Evolutionary conservation across 768 basidiomycete species (phyloP), one percentile per base, ranked within the genome.

Genomic region (Pulveroboletus sp.): DNA sequence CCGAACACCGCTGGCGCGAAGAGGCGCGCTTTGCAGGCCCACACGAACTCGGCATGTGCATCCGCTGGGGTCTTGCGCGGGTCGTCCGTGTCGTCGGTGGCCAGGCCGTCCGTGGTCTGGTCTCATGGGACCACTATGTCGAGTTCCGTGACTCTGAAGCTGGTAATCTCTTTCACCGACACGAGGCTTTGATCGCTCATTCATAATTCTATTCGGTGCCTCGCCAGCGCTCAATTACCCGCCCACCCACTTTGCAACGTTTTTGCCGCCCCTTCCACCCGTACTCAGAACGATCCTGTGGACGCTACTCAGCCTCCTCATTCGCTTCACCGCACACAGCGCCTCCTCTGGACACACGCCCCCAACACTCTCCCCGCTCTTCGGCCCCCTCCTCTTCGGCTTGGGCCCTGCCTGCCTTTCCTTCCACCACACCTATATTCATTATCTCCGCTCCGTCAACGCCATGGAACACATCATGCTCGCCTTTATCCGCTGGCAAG

Each of bases 391-490:
- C 21, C 70, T 98, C 40, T 97, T 97, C 56, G 93, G 94, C 45
- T 79, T 94, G 49, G 80, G 79, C 10, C 66, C 74, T 9, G 69
- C 75, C 2, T 73, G 73, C 47, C 69, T 75, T 42, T 65, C 76
- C 17, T 80, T 85, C 69, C 72, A 78, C 47, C 72, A 72, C 45
- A 78, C 80, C 8, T 90, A 89, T 62, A 61, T 73, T 19, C 74
- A 77, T 54, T 98, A 92, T 64, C 80, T 95, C 27, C 84, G 88
- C 38, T 78, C 90, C 14, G 85, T 86, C 5, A 82, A 85, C 31
- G 95, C 94, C 2, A 89, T 88, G 58, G 95, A 99, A 63, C 95
- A 99, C 56, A 74, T 99, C 41, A 72, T 97, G n/a, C 79, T 98
- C 12, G 79, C 90, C 0, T 95, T 87, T 66, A 85, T 98, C 49